Conservation (phyloP, 352 stramenopile genomes). For the Phytophthora crassamura region DNA sequence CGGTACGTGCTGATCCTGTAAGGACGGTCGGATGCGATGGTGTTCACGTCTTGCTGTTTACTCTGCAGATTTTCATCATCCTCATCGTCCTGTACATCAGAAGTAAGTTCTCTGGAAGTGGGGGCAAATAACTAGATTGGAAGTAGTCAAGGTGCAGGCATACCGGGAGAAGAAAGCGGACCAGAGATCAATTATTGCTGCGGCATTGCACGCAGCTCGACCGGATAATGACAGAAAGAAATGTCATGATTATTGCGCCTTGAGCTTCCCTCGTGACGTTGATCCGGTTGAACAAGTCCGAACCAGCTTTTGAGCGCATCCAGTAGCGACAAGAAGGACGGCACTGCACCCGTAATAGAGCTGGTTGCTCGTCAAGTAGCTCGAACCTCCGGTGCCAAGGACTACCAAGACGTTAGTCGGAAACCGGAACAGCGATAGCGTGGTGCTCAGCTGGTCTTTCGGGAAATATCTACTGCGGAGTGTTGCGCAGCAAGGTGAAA, state of each 20-base stretch:
- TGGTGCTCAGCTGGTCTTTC: slow-evolving; percentile 47
- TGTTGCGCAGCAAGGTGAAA: slow-evolving; percentile 64
- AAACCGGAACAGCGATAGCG: slow-evolving; percentile 59
- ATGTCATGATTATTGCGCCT: slow-evolving; percentile 35
- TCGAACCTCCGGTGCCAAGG: slow-evolving; percentile 52
- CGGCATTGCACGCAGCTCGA: slow-evolving; percentile 13
- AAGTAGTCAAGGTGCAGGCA: slow-evolving; percentile 17
- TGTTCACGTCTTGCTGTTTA: slow-evolving; percentile 6
- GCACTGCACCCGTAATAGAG: slow-evolving; percentile 53
- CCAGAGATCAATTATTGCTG: slow-evolving; percentile 37
- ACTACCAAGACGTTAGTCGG: slow-evolving; percentile 75
- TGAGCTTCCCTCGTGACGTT: slow-evolving; percentile 29
- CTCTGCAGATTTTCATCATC: slow-evolving; percentile 46
- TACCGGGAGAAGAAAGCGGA: slow-evolving; percentile 5
- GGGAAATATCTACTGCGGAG: slow-evolving; percentile 60
- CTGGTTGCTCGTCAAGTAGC: slow-evolving; percentile 34
- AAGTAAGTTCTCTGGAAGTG: slow-evolving; percentile 47
- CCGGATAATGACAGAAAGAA: slow-evolving; percentile 27
- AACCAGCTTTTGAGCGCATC: slow-evolving; percentile 40
- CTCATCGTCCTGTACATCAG: slow-evolving; percentile 67
- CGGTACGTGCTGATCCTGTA: slow-evolving; percentile 48
- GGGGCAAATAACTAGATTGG: slow-evolving; percentile 35
- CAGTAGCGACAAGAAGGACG: slow-evolving; percentile 44
- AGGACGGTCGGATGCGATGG: slow-evolving; percentile 1
- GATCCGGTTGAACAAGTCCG: slow-evolving; percentile 11